A percentile compares a stretch with the other conserved stretches of the same genome.
These are phyloP conservation scores for Zygnema cylindricum DNA, from an alignment of 139 green algal genomes.

Conservation along the genomic window DNA sequence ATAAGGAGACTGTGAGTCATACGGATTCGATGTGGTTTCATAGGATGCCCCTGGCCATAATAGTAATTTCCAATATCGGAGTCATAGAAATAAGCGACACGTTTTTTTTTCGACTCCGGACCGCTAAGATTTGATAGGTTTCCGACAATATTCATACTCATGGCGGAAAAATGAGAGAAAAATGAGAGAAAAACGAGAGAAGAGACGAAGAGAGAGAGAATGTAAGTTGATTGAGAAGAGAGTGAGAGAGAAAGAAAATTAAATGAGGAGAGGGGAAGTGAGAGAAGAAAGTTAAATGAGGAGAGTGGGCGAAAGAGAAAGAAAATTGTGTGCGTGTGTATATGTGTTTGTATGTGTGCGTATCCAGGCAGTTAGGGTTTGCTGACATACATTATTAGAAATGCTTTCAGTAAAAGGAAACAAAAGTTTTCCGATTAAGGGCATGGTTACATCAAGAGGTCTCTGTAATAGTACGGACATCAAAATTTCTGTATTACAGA, in stretches of 20 bases:
- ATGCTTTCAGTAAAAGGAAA: too few relatives aligned
- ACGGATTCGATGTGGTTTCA: conserved; percentile 87
- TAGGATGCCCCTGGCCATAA: conserved; percentile 81
- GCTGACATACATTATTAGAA: not conserved
- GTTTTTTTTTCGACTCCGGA: conserved; percentile 52
- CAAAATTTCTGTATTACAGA: too few relatives aligned
- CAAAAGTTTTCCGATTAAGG: not conserved
- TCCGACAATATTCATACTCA: not conserved
- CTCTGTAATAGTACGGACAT: too few relatives aligned
- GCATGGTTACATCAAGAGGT: too few relatives aligned
- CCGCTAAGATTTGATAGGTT: conserved; percentile 22
- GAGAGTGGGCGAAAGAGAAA: not conserved
- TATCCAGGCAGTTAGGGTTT: too few relatives aligned
- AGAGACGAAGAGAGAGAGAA: not conserved
- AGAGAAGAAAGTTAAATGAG: not conserved
- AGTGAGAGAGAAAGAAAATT: not conserved
- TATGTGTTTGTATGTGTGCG: not conserved
- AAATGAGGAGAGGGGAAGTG: conserved; percentile 13
- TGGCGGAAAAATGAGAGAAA: not conserved
- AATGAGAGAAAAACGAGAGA: not conserved
- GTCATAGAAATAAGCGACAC: conserved; percentile 90
- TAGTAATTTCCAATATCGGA: conserved; percentile 92
- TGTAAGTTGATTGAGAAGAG: too few relatives aligned
- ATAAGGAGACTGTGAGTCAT: conserved; percentile 93
- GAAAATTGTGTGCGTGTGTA: not conserved